Base-by-base conservation (phyloP, 768 basidiomycete species). In the Rhizopogon vulgaris region DNA sequence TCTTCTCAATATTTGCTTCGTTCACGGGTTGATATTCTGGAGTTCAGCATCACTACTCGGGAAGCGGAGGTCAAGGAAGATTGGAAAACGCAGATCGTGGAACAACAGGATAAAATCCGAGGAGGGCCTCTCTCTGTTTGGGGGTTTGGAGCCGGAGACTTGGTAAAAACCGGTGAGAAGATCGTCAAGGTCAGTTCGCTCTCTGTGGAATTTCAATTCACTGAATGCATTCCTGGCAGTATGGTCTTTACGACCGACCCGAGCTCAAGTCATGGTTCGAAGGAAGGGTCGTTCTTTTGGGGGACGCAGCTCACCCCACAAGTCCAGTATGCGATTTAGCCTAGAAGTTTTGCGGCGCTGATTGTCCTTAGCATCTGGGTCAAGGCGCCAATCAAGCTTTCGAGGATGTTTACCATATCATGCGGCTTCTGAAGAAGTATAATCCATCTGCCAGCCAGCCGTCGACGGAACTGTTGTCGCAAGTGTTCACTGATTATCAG, bases 321-420 rank as follows among this genome's bases (percentile, higher is more conserved):
- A 73, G 70, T 53, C 74, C 75, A 1, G 73, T 75, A 10, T 45
- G 74, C 59, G 2, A 6, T 15, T 25, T 42, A 8, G n/a, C n/a
- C n/a, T 43, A 10, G 11, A 32, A 34, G 38, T 18, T 43, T 12
- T 14, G 28, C 17, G 14, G 32, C n/a, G 12, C 48, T 32, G 12
- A 42, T 50, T 7, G 25, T 34, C 36, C 32, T 25, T 51, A 75
- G 73, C 74, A 76, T 52, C 66, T 76, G 15, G 74, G 74, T 1
- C 74, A 76, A 62, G 74, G 74, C 27, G 73, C 75, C 9, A 75
- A 75, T 56, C 73, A 74, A 57, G 71, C 75, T 1, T 69, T 73
- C 52, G 74, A 75, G 53, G 75, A 76, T 54, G 60, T 69, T 24
- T 69, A 69, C 51, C 64, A 66, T 51, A 59, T 76, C 24, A 57